A percentile compares a stretch with the other conserved stretches of the same genome.
Evolutionary conservation across 352 stramenopile species (phyloP).

Genomic region (Globisporangium perplexum): DNA sequence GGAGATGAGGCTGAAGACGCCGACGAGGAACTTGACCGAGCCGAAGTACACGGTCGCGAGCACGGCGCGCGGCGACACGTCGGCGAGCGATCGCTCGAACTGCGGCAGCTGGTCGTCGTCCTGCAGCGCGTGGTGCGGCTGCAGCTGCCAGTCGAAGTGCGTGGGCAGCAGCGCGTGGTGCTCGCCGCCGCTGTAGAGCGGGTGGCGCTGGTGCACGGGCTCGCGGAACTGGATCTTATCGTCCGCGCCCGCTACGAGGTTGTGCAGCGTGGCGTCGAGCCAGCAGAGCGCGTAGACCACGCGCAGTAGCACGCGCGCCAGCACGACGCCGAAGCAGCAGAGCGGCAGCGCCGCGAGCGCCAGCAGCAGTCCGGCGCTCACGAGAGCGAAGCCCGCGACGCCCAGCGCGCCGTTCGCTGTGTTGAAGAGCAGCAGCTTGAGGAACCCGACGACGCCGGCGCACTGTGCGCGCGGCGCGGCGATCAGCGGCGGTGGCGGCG

Average conservation of each 20-base stretch:
- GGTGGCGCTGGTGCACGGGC: constrained; percentile 9
- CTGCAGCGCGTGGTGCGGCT: constrained; percentile 2
- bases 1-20: constrained; percentile 21
- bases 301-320: constrained; percentile 39
- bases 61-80: constrained; percentile 27
- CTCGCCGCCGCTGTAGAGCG: constrained; percentile 11
- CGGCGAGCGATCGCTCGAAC: constrained; percentile 33
- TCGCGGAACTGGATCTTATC: constrained; percentile 25
- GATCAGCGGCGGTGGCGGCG: neutral
- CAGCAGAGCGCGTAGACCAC: constrained; percentile 32
- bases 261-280: constrained; percentile 45
- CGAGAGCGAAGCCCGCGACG: constrained; percentile 7
- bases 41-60: constrained; percentile 46
- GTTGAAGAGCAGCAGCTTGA: constrained; percentile 19
- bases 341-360: constrained; percentile 37
- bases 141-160: constrained; percentile 15
- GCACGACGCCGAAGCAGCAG: constrained; percentile 42
- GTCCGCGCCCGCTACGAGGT: constrained; percentile 25
- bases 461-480: constrained; percentile 1
- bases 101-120: constrained; percentile 17
- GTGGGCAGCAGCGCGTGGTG: constrained; percentile 33
- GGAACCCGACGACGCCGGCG: constrained; percentile 4
- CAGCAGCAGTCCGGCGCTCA: constrained; percentile 15
- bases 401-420: constrained; percentile 13
- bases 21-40: constrained; percentile 35